Base-by-base conservation (phyloP, 495 filamentous ascomycete genomes). In the Xylaria flabelliformis region DNA sequence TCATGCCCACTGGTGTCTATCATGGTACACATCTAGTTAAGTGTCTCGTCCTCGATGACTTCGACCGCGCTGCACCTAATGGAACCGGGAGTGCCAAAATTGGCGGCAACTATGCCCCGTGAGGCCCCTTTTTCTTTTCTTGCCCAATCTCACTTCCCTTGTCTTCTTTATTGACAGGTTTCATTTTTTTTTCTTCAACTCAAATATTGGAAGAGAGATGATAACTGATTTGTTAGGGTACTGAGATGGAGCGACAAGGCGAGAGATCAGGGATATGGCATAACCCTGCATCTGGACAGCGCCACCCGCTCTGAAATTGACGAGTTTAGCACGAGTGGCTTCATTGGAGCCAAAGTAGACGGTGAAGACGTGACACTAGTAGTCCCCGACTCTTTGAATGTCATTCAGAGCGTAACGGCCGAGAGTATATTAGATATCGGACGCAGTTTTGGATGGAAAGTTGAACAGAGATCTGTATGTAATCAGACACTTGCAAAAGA, bases 311-410 rank as follows among this genome's bases (percentile, higher is more conserved):
- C 87, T 29, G 92, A 92, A 80, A 87, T 97, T 55, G 94, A 97
- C 74, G 94, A 97, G 83, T 97, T 97, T 73, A 94, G 91, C 63
- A 97, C 94, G 0, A 91, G 89, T 44, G 94, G 92, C 1, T 97
- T 97, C 72, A 89, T 97, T 67, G 94, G 93, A 0, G 91, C 91
- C 7, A 83, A 87, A 73, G 86, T 88, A 51, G 83, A 89, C 1
- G 86, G 87, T 0, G 86, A 84, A 3, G 70, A 85, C n/a, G 84
- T 91, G 19, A 95, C 89, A 19, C 79, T 97, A 0, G 90, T 95
- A 5, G 90, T 93, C 64, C 93, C 95, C 6, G 90, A 95, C 79
- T 93, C 91, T 74, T 90, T 87, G 74, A 92, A 89, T 72, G 92
- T 94, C 26, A 97, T 97, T 78, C 85, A 92, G 73, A 94, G 91